Conservation (phyloP, 1,139 yeast genomes). For the Hansenula lynferdii region DNA sequence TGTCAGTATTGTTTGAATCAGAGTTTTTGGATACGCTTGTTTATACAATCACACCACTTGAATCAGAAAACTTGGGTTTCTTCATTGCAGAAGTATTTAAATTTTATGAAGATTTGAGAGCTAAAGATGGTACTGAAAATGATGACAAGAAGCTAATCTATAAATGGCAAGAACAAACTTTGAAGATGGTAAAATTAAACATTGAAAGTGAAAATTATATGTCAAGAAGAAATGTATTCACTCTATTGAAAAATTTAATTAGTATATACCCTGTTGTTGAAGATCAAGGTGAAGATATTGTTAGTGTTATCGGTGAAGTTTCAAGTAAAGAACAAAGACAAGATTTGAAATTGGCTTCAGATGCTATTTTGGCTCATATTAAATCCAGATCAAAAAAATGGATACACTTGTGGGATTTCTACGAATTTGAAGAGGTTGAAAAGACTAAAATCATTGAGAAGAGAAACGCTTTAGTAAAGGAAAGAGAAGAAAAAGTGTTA, state of each 20-base stretch:
- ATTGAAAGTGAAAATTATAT: conserved; percentile 66
- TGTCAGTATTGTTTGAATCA: conserved; percentile 46
- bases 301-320: conserved; percentile 44
- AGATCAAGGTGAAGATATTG: conserved; percentile 57
- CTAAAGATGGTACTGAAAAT: conserved; percentile 21
- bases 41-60: conserved; percentile 67
- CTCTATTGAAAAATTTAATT: conserved; percentile 65
- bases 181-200: conserved; percentile 41
- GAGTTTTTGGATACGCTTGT: conserved; percentile 54
- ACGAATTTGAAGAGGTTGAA: conserved; percentile 36
- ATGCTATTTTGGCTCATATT: conserved; percentile 71
- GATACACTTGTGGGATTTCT: conserved; percentile 56
- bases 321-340: conserved; percentile 59
- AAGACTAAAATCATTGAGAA: conserved; percentile 21
- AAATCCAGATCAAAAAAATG: conserved; percentile 54
- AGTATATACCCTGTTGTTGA: conserved; percentile 65
- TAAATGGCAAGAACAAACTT: conserved; percentile 46
- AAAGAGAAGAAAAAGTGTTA: conserved; percentile 20
- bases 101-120: conserved; percentile 30
- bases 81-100: conserved; percentile 58
- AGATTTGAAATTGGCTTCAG: conserved; percentile 75
- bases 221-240: conserved; percentile 78
- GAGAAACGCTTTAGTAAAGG: conserved; percentile 21
- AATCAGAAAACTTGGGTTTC: conserved; percentile 79
- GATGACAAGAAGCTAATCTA: conserved; percentile 41